Evolutionary conservation across 768 basidiomycete species (phyloP).

Genomic region (Termitomyces sp.): DNA sequence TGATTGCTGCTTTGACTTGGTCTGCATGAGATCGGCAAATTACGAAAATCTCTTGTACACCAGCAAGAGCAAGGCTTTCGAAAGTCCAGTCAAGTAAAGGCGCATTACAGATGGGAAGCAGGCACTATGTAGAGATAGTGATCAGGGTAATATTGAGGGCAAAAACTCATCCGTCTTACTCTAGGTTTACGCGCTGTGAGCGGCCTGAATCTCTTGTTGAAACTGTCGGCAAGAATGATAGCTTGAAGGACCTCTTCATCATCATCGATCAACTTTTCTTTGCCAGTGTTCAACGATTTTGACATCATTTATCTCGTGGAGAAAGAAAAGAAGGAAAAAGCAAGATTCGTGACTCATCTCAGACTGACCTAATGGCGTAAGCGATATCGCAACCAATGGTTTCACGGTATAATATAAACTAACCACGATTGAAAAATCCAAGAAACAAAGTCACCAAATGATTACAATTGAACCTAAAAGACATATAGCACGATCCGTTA

Average conservation of each 20-base stretch:
- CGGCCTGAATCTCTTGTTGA: slow-evolving; percentile 89
- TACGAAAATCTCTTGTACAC: slow-evolving; percentile 94
- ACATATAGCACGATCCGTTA: slow-evolving; percentile 53
- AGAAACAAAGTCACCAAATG: slow-evolving; percentile 27
- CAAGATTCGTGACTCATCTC: slow-evolving; percentile 19
- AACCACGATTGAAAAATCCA: background rate
- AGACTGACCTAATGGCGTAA: slow-evolving; percentile 12
- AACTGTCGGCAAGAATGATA: slow-evolving; percentile 93
- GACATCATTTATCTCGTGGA: slow-evolving; percentile 48
- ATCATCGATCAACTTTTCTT: slow-evolving; percentile 60
- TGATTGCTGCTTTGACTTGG: slow-evolving; percentile 78
- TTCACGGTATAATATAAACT: background rate
- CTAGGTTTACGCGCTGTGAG: slow-evolving; percentile 85
- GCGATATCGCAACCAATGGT: background rate
- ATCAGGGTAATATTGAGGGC: slow-evolving; percentile 7
- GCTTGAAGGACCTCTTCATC: slow-evolving; percentile 91
- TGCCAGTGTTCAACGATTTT: slow-evolving; percentile 44
- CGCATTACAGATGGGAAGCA: slow-evolving; percentile 91
- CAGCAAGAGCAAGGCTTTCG: slow-evolving; percentile 89
- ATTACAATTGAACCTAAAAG: slow-evolving; percentile 55
- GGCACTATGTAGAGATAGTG: slow-evolving; percentile 47
- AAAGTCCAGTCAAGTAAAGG: slow-evolving; percentile 95
- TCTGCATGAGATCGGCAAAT: slow-evolving; percentile 89
- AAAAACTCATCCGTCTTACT: slow-evolving; percentile 36
- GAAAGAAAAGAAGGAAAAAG: slow-evolving; percentile 7